Percentiles rank a stretch among this genome's conserved stretches.
These are phyloP conservation scores for Crucihimalaya himalaica DNA, from an alignment of 345 rosid species.

Conservation along the genomic window DNA sequence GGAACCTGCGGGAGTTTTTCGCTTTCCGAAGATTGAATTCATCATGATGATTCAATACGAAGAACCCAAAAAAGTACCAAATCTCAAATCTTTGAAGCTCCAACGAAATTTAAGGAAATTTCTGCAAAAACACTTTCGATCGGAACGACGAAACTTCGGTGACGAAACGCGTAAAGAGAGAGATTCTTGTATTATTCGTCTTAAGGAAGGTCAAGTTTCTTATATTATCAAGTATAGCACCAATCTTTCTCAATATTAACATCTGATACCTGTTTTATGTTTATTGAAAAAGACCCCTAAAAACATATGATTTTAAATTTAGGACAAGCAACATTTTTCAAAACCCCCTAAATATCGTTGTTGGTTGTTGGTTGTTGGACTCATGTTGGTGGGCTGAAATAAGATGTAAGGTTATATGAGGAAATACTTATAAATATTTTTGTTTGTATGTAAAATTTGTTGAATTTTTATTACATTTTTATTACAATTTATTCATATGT, in stretches of 20 bases:
- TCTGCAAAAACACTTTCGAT: conserved; percentile 2
- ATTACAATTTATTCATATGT: too few relatives aligned
- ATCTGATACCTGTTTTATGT: not conserved
- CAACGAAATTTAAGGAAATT: not conserved
- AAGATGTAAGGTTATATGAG: too few relatives aligned
- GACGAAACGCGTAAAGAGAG: not conserved
- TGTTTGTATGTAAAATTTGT: too few relatives aligned
- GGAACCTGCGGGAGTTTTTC: conserved; percentile 43
- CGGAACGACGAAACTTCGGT: not conserved
- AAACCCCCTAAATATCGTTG: too few relatives aligned
- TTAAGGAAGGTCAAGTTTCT: not conserved
- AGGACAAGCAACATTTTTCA: too few relatives aligned
- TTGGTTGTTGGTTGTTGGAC: too few relatives aligned
- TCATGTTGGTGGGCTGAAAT: too few relatives aligned
- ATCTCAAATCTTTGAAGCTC: not conserved
- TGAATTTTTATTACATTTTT: too few relatives aligned
- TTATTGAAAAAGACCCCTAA: too few relatives aligned
- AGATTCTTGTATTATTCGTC: not conserved
- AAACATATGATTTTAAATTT: too few relatives aligned
- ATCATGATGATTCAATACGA: conserved; percentile 23
- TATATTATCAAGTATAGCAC: not conserved
- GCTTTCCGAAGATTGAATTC: conserved; percentile 42
- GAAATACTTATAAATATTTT: too few relatives aligned
- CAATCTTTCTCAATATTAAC: not conserved
- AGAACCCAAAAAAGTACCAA: not conserved